phyloP scores from a whole-genome alignment of 352 stramenopile species.

The Peronospora destructor region DNA sequence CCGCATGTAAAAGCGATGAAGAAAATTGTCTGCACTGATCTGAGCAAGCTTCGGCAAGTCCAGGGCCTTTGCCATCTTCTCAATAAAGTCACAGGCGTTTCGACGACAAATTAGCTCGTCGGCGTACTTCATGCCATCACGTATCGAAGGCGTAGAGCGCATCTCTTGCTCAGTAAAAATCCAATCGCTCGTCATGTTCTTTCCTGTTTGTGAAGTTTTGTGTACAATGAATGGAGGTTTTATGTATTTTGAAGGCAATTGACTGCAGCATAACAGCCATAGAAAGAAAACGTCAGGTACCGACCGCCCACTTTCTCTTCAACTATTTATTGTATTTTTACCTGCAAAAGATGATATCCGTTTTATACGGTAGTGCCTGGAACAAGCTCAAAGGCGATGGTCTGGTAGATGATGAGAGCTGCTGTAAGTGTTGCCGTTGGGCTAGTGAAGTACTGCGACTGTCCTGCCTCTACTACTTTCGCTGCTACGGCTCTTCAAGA shows the following conservation, averaged over 20 bases:
- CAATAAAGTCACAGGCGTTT: constrained; percentile 79
- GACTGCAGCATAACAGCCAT: constrained; percentile 7
- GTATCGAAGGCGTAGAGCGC: constrained; percentile 51
- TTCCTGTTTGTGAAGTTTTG: background rate
- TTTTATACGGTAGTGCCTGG: too few species aligned
- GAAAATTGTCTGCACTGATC: constrained; percentile 78
- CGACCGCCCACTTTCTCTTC: too few species aligned
- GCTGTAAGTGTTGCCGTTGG: constrained; percentile 4
- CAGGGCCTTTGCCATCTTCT: constrained; percentile 75
- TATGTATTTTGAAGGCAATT: constrained; percentile 10
- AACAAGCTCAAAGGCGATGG: constrained; percentile 5
- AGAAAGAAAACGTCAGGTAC: constrained; percentile 9
- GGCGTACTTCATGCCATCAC: constrained; percentile 67
- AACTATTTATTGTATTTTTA: constrained; percentile 4
- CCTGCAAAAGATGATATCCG: constrained; percentile 20
- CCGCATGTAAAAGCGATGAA: constrained; percentile 86
- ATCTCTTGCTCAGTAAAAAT: constrained; percentile 74
- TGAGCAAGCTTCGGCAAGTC: constrained; percentile 77
- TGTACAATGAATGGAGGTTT: background rate
- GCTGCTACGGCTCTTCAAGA: background rate
- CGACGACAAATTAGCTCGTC: constrained; percentile 67
- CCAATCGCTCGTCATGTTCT: constrained; percentile 43
- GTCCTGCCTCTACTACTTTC: constrained; percentile 15
- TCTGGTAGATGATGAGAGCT: constrained; percentile 23
- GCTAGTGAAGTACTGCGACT: constrained; percentile 7